These are phyloP conservation scores for Piromyces sp. DNA, from an alignment of 192 early-diverging fungal species.

Conservation along the genomic window DNA sequence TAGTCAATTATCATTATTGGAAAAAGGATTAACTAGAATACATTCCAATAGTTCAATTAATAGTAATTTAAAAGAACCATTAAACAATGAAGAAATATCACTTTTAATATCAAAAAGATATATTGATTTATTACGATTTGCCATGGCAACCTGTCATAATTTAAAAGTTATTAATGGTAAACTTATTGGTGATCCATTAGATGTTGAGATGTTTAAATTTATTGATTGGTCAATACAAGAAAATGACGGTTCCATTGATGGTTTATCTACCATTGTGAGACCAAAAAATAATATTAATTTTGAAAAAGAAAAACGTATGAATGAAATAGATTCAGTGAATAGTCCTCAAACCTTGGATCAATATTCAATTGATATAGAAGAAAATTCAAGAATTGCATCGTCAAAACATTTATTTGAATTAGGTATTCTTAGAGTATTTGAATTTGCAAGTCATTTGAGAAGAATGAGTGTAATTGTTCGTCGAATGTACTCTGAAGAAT, in stretches of 20 bases:
- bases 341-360: neutral
- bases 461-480: slow-evolving; percentile 81
- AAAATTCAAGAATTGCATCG: neutral
- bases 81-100: neutral
- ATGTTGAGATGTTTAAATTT: slow-evolving; percentile 95
- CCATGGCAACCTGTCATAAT: slow-evolving; percentile 42
- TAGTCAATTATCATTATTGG: neutral
- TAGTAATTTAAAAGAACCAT: neutral
- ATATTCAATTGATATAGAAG: too few relatives aligned
- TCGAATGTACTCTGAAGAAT: slow-evolving; percentile 10
- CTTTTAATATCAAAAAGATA: neutral
- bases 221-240: slow-evolving; percentile 88
- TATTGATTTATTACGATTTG: slow-evolving; percentile 1
- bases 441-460: slow-evolving; percentile 77
- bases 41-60: neutral
- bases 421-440: slow-evolving; percentile 50
- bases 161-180: slow-evolving; percentile 81
- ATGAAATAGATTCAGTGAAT: neutral
- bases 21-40: neutral
- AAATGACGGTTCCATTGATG: slow-evolving; percentile 20
- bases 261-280: slow-evolving; percentile 70
- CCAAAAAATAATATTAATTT: slow-evolving; percentile 52
- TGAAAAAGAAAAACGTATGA: slow-evolving; percentile 9
- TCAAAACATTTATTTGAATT: slow-evolving; percentile 18
- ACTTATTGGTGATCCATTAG: slow-evolving; percentile 86